These are phyloP conservation scores for Trichoderma gracile DNA, from an alignment of 2,329 filamentous ascomycete species.

Conservation along the genomic window DNA sequence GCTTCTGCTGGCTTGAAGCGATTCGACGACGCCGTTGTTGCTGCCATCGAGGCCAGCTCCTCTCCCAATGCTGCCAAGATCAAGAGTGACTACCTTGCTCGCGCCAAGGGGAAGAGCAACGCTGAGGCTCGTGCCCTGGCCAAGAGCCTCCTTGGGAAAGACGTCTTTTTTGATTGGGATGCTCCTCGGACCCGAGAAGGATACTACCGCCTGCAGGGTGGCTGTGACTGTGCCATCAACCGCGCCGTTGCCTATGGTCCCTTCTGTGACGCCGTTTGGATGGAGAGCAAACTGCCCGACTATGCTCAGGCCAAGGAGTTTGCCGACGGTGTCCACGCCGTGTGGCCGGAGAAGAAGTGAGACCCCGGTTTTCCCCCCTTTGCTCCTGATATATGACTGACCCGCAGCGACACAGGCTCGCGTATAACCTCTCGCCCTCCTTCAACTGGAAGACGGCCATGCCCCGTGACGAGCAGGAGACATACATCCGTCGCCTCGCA, in stretches of 20 bases:
- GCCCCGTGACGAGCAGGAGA: constrained; percentile 88
- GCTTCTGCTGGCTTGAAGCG: constrained; percentile 77
- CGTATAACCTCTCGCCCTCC: constrained; percentile 96
- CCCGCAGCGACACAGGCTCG: constrained; percentile 59
- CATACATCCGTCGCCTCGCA: constrained; percentile 89
- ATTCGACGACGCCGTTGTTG: constrained; percentile 86
- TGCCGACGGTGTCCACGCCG: constrained; percentile 86
- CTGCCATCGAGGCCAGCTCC: constrained; percentile 71
- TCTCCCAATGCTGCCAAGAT: constrained; percentile 69
- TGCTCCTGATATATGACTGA: constrained; percentile 26
- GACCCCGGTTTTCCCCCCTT: constrained; percentile 37
- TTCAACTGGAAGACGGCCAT: constrained; percentile 99
- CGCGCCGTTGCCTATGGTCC: constrained; percentile 88
- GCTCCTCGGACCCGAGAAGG: constrained; percentile 89
- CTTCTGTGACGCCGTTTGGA: constrained; percentile 96
- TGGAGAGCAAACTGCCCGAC: constrained; percentile 97
- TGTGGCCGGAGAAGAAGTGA: constrained; percentile 95
- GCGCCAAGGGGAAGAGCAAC: constrained; percentile 82
- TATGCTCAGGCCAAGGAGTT: constrained; percentile 90
- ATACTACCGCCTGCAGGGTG: constrained; percentile 90
- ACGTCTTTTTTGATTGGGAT: constrained; percentile 95
- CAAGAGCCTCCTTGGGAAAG: constrained; percentile 71
- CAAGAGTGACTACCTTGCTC: constrained; percentile 64
- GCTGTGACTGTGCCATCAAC: constrained; percentile 88
- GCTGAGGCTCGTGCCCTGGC: constrained; percentile 78